Conservation (phyloP, 2,329 filamentous ascomycete genomes). For the Colletotrichum viniferum region DNA sequence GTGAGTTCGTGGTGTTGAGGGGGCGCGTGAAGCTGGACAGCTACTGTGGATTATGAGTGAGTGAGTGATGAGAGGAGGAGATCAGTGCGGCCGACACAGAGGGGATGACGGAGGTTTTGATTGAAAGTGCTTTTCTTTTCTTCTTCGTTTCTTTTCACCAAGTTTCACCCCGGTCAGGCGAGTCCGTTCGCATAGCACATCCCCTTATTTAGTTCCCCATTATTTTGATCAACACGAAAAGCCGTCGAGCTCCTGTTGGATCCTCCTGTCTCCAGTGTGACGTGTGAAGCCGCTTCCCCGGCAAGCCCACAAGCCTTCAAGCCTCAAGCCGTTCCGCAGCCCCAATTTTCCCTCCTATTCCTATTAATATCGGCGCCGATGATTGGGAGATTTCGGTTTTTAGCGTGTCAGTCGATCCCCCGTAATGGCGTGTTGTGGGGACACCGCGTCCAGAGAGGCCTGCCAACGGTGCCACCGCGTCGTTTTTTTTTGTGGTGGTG, state of each 20-base stretch:
- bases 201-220: background rate
- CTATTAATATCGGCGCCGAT: background rate
- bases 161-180: background rate
- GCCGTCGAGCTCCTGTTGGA: background rate
- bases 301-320: background rate
- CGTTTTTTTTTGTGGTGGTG: background rate
- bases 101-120: background rate
- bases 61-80: background rate
- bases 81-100: background rate
- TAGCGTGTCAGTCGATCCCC: background rate
- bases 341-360: background rate
- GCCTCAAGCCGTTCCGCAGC: background rate
- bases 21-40: background rate
- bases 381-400: background rate
- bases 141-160: background rate
- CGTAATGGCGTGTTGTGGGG: background rate
- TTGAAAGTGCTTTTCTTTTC: background rate
- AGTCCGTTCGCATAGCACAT: background rate
- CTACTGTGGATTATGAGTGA: background rate
- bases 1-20: background rate
- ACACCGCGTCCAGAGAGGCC: background rate
- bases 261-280: constrained; percentile 12
- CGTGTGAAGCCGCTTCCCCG: constrained; percentile 5
- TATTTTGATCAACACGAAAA: constrained; percentile 9
- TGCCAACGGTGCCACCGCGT: background rate